phyloP scores from a whole-genome alignment of 345 rosid species.

The Citrus sinensis region DVS_A1.0 CM039161.1:4845501-4846000 shows the following conservation, averaged over 20 bases:
- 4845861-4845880: slow-evolving; percentile 48
- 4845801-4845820: slow-evolving; percentile 17
- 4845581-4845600: slow-evolving; percentile 18
- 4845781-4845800: slow-evolving; percentile 10
- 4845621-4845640: slow-evolving; percentile 11
- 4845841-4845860: slow-evolving; percentile 49
- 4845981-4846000: slow-evolving; percentile 52
- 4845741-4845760: slow-evolving; percentile 1
- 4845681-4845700: slow-evolving; percentile 14
- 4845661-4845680: slow-evolving; percentile 5
- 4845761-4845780: slow-evolving; percentile 21
- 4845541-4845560: slow-evolving; percentile 20
- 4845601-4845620: slow-evolving; percentile 16
- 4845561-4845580: slow-evolving; percentile 19
- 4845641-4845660: slow-evolving; percentile 22
- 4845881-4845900: slow-evolving; percentile 54
- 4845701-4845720: slow-evolving; percentile 8
- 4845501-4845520: slow-evolving; percentile 13
- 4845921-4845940: slow-evolving; percentile 16
- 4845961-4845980: slow-evolving; percentile 19
- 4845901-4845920: slow-evolving; percentile 32
- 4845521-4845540: slow-evolving; percentile 21
- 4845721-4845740: slow-evolving; percentile 9
- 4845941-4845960: slow-evolving; percentile 21
- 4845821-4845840: slow-evolving; percentile 20